Evolutionary conservation across 2,329 filamentous ascomycete genomes (phyloP).

Genomic region (Calonectria montana): DNA sequence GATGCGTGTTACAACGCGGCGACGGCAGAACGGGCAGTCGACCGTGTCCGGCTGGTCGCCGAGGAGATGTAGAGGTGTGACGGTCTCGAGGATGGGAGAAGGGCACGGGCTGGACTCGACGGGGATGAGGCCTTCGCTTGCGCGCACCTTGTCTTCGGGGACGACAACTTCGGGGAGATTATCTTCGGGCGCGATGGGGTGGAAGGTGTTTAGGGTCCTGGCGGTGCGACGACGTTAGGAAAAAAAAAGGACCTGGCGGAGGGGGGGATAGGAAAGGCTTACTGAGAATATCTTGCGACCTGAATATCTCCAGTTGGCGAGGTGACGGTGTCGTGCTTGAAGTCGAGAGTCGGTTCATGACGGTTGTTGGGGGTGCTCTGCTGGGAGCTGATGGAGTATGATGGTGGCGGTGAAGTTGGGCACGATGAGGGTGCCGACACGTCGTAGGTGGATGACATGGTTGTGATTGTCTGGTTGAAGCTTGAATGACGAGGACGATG

Average conservation of each 20-base stretch:
- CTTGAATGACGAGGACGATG: neutral
- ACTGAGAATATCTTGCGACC: neutral
- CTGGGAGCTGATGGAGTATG: neutral
- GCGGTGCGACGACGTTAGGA: neutral
- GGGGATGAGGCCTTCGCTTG: conserved; percentile 33
- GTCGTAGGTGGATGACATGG: neutral
- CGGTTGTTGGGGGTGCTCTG: neutral
- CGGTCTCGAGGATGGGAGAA: conserved; percentile 5
- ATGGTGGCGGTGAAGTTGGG: neutral
- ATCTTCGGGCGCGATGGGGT: conserved; percentile 21
- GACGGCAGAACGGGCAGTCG: conserved; percentile 39
- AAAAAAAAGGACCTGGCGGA: neutral
- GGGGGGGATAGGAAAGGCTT: neutral
- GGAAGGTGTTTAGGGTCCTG: conserved; percentile 10
- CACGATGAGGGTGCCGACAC: neutral
- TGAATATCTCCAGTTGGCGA: neutral
- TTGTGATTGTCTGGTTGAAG: neutral
- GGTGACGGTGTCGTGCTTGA: neutral
- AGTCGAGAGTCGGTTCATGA: no score
- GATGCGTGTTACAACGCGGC: conserved; percentile 33
- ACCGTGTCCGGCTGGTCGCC: conserved; percentile 38
- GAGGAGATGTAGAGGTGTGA: conserved; percentile 36
- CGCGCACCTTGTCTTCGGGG: neutral
- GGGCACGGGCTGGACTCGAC: conserved; percentile 7
- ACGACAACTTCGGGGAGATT: conserved; percentile 34